Percentiles rank a stretch among this genome's conserved stretches.
These are phyloP conservation scores for Mycena vitilis DNA, from an alignment of 768 basidiomycete genomes.

Conservation along the genomic window DNA sequence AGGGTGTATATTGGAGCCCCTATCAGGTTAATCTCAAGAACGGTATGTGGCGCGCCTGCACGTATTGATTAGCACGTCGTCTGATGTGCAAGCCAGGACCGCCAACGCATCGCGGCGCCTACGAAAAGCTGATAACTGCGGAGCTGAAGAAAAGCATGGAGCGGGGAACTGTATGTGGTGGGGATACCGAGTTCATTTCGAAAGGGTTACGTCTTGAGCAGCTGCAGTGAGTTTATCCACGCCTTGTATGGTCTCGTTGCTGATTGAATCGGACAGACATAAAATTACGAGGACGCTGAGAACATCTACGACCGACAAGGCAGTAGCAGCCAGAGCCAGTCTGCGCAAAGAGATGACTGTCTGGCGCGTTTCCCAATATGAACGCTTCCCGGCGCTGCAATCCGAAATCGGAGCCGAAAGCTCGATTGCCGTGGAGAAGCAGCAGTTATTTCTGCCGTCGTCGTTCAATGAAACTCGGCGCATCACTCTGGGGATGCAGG, in stretches of 20 bases:
- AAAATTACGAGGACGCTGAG: background rate
- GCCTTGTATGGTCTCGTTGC: too few relatives aligned
- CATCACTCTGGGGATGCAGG: too few relatives aligned
- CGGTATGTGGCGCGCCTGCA: background rate
- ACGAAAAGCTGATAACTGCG: constrained; percentile 4
- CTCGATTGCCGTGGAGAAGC: background rate
- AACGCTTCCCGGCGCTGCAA: background rate
- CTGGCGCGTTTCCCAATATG: background rate
- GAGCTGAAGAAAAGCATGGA: background rate
- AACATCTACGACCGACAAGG: background rate
- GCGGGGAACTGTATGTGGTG: background rate
- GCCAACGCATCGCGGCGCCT: constrained; percentile 5
- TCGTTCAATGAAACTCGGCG: background rate
- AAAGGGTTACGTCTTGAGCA: background rate
- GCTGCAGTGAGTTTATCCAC: background rate
- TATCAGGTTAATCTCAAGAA: background rate
- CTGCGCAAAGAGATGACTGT: background rate
- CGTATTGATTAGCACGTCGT: too few relatives aligned
- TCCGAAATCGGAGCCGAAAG: background rate
- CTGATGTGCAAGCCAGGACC: background rate
- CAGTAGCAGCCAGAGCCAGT: background rate
- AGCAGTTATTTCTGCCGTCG: constrained; percentile 1
- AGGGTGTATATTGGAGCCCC: background rate
- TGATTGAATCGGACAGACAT: background rate
- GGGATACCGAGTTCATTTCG: background rate